phyloP scores from a whole-genome alignment of 495 filamentous ascomycete species.

The Chaetomium tenue region DNA sequence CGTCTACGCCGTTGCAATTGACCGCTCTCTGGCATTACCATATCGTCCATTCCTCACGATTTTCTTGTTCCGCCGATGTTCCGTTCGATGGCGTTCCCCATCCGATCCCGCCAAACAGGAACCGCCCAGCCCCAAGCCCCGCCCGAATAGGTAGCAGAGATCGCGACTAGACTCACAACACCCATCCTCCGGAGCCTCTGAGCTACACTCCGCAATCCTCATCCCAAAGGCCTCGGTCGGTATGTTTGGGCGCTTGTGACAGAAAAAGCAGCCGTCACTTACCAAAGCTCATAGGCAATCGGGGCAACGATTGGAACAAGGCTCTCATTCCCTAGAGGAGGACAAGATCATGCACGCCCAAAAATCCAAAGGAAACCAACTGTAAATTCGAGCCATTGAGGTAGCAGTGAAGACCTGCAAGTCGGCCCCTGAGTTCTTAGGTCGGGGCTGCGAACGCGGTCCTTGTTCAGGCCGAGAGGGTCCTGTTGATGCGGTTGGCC shows the following conservation, averaged over 20 bases:
- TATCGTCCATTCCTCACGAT: too few relatives aligned
- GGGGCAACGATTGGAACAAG: slow-evolving; percentile 8
- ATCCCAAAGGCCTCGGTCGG: too few relatives aligned
- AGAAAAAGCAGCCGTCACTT: not conserved
- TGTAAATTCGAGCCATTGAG: slow-evolving; percentile 12
- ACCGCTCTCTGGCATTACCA: not conserved
- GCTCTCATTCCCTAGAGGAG: slow-evolving; percentile 5
- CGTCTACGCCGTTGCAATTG: not conserved
- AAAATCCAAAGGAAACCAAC: slow-evolving; percentile 17
- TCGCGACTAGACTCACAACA: not conserved
- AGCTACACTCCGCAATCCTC: not conserved
- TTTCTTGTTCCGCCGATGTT: not conserved
- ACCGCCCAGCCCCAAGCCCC: not conserved
- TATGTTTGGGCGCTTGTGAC: not conserved
- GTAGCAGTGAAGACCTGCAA: slow-evolving; percentile 8
- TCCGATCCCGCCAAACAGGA: too few relatives aligned
- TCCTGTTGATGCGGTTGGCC: slow-evolving; percentile 1
- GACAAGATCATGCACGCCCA: slow-evolving; percentile 8
- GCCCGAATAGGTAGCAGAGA: not conserved
- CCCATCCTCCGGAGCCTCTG: not conserved
- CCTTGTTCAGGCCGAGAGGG: too few relatives aligned
- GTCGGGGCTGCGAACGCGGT: not conserved
- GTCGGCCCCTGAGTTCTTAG: not conserved
- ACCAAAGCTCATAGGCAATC: too few relatives aligned
- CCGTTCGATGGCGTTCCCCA: not conserved